phyloP scores from a whole-genome alignment of 2,329 filamentous ascomycete species.

The Ascochyta koolunga region DNA sequence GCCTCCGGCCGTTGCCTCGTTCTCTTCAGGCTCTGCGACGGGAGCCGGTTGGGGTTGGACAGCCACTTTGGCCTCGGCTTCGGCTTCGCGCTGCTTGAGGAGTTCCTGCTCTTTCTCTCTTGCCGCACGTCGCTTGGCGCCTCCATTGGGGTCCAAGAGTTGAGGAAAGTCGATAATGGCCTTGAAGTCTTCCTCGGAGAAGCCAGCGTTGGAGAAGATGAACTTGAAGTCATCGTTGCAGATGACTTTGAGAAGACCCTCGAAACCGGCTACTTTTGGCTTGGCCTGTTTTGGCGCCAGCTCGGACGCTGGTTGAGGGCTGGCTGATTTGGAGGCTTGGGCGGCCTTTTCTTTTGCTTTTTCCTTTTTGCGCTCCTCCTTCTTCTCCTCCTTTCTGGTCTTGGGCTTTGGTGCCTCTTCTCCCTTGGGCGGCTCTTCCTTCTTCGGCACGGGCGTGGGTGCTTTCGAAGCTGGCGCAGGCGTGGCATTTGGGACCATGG shows the following conservation, averaged over 20 bases:
- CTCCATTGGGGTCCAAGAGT: constrained; percentile 82
- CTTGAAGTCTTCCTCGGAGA: constrained; percentile 56
- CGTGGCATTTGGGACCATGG: constrained; percentile 63
- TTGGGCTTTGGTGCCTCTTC: constrained; percentile 26
- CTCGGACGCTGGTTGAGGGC: constrained; percentile 26
- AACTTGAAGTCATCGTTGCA: constrained; percentile 58
- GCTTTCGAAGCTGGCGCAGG: constrained; percentile 44
- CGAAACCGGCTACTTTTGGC: constrained; percentile 35
- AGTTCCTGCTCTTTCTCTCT: constrained; percentile 68
- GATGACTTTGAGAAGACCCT: constrained; percentile 49
- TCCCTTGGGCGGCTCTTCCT: constrained; percentile 39
- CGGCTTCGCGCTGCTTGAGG: constrained; percentile 54
- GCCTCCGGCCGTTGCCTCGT: constrained; percentile 70
- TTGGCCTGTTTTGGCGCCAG: constrained; percentile 23
- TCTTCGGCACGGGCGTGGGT: constrained; percentile 21
- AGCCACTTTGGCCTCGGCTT: constrained; percentile 60
- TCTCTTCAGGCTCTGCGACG: constrained; percentile 66
- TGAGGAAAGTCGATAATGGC: constrained; percentile 69
- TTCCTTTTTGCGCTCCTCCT: constrained; percentile 28
- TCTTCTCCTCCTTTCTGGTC: constrained; percentile 32
- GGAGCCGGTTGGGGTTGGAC: constrained; percentile 18
- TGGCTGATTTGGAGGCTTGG: constrained; percentile 35
- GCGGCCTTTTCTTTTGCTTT: constrained; percentile 37
- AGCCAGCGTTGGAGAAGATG: constrained; percentile 54
- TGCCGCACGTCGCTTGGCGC: constrained; percentile 78